A percentile compares a stretch with the other conserved stretches of the same genome.
Evolutionary conservation across 129 eudicot species (phyloP).

Genomic region (Tagetes patula): DNA sequence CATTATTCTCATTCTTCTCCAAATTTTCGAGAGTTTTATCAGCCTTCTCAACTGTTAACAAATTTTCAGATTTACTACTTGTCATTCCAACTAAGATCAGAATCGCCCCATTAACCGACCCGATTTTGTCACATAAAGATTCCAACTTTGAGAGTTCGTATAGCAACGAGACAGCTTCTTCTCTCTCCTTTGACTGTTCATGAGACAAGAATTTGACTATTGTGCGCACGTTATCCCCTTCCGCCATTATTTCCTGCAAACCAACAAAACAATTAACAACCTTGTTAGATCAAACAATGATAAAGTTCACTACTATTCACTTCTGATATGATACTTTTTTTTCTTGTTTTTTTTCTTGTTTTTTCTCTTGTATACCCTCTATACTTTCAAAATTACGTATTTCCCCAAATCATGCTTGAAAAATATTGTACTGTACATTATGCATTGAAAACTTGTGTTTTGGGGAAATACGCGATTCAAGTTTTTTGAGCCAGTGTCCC

Average conservation of each 20-base stretch:
- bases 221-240: conserved; percentile 91
- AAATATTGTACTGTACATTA: too few relatives aligned
- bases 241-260: conserved; percentile 88
- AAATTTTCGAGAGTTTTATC: conserved; percentile 75
- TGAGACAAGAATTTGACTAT: conserved; percentile 80
- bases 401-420: too few relatives aligned
- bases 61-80: conserved; percentile 83
- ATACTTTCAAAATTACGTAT: too few relatives aligned
- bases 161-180: conserved; percentile 84
- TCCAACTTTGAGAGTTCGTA: conserved; percentile 83
- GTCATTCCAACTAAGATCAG: conserved; percentile 90
- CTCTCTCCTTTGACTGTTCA: conserved; percentile 81
- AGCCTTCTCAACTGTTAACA: conserved; percentile 71
- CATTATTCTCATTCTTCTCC: conserved; percentile 73
- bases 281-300: background rate
- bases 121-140: conserved; percentile 68
- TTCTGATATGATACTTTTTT: too few relatives aligned
- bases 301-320: background rate
- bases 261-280: background rate
- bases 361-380: too few relatives aligned
- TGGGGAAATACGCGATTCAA: too few relatives aligned
- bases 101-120: conserved; percentile 86
- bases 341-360: too few relatives aligned
- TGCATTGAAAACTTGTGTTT: too few relatives aligned
- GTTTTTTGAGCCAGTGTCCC: too few relatives aligned